These are phyloP conservation scores for Bonia amplexicaulis DNA, from an alignment of 176 grass and related monocot genomes.

Conservation along the genomic window DNA sequence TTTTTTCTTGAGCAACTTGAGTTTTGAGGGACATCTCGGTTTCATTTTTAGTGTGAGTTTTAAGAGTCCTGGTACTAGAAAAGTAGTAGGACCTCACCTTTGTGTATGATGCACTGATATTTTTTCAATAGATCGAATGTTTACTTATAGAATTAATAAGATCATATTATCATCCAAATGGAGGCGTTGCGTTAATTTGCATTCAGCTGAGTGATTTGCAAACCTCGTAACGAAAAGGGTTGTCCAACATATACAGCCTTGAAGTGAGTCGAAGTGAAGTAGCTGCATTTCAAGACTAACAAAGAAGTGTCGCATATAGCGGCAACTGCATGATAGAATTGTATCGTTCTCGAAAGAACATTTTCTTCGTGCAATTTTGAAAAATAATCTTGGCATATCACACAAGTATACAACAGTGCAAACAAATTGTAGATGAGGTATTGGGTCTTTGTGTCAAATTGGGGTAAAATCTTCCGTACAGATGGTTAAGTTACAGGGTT, in stretches of 20 bases:
- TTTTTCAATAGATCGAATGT: conserved; percentile 29
- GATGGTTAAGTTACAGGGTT: neutral
- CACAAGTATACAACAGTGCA: neutral
- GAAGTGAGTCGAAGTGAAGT: neutral
- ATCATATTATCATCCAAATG: neutral
- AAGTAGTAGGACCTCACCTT: conserved; percentile 31
- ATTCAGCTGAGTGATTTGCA: neutral
- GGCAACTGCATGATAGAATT: neutral
- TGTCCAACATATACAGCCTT: neutral
- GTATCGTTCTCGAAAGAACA: neutral
- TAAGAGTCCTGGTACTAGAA: conserved; percentile 34
- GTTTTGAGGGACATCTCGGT: conserved; percentile 23
- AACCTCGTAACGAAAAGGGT: neutral
- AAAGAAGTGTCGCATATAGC: neutral
- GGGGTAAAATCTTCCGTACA: neutral
- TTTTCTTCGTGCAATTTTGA: neutral
- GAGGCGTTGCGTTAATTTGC: neutral
- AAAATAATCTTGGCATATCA: neutral
- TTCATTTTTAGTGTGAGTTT: conserved; percentile 8
- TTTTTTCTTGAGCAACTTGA: conserved; percentile 34
- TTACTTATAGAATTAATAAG: conserved; percentile 10
- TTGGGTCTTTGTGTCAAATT: neutral
- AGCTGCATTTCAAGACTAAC: neutral
- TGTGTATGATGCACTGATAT: conserved; percentile 29
- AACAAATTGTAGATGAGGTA: neutral